Conservation (phyloP, 2,329 filamentous ascomycete genomes). For the Beauveria scarabaeidicola region DNA sequence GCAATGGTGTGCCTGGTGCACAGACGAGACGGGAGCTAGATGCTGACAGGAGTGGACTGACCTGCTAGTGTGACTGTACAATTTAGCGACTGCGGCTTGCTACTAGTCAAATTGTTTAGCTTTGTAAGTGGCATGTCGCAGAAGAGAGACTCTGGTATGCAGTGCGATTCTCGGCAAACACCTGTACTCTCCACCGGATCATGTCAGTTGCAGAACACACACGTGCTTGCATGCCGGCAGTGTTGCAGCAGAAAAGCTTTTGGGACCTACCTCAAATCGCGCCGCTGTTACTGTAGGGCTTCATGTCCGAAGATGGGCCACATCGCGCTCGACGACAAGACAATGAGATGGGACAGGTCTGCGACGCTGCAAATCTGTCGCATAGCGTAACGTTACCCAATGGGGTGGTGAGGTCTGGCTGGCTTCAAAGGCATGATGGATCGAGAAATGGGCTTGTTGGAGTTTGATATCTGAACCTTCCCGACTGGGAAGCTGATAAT, state of each 20-base stretch:
- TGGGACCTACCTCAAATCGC: background rate
- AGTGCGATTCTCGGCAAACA: too few relatives aligned
- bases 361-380: background rate
- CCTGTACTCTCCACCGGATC: too few relatives aligned
- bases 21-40: background rate
- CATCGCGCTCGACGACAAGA: background rate
- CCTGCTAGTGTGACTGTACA: background rate
- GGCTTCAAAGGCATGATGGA: background rate
- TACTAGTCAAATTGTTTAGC: background rate
- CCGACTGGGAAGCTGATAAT: background rate
- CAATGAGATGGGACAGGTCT: background rate
- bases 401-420: background rate
- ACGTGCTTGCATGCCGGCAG: background rate
- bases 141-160: background rate
- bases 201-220: too few relatives aligned
- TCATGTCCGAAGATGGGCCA: background rate
- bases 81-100: background rate
- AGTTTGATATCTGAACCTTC: background rate
- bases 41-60: conserved; percentile 1
- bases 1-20: background rate
- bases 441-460: background rate
- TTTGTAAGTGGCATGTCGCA: background rate
- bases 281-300: background rate
- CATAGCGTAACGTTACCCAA: conserved; percentile 8
- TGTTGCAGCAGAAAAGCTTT: background rate